Percentiles rank a stretch among this genome's conserved stretches.
Conservation (phyloP, 2,329 filamentous ascomycete genomes). For the Stemphylium lycopersici region DNA sequence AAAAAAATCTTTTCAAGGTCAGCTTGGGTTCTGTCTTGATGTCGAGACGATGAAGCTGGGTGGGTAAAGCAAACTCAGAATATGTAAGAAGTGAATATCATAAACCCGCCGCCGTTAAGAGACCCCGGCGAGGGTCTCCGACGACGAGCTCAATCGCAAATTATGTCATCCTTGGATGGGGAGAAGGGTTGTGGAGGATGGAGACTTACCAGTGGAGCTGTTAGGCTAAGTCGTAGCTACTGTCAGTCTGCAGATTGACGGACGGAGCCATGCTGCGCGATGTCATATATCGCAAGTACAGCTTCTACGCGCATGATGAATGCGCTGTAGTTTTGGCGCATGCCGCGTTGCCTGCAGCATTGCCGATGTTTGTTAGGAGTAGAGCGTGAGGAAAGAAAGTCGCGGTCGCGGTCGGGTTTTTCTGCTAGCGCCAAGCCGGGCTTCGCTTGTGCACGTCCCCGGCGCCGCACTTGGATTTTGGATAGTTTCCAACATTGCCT, state of each 20-base stretch:
- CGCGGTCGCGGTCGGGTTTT: slow-evolving; percentile 23
- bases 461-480: slow-evolving; percentile 18
- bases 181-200: slow-evolving; percentile 6
- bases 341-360: not conserved
- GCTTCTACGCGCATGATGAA: not conserved
- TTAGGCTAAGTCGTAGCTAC: not conserved
- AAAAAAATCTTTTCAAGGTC: slow-evolving; percentile 6
- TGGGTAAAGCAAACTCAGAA: slow-evolving; percentile 69
- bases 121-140: slow-evolving; percentile 91
- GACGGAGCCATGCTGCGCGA: not conserved
- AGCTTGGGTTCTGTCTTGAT: not conserved
- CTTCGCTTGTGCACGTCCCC: slow-evolving; percentile 17
- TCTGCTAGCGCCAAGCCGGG: slow-evolving; percentile 17
- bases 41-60: not conserved
- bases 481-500: slow-evolving; percentile 22
- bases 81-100: slow-evolving; percentile 99
- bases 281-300: not conserved
- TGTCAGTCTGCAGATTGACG: slow-evolving; percentile 7
- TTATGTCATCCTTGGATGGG: slow-evolving; percentile 82
- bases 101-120: slow-evolving; percentile 73
- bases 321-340: not conserved
- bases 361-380: slow-evolving; percentile 1
- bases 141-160: slow-evolving; percentile 95
- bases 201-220: slow-evolving; percentile 30
- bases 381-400: slow-evolving; percentile 7